These are phyloP conservation scores for Neoscytalidium dimidiatum DNA, from an alignment of 2,329 filamentous ascomycete genomes.

Conservation along the genomic window DNA sequence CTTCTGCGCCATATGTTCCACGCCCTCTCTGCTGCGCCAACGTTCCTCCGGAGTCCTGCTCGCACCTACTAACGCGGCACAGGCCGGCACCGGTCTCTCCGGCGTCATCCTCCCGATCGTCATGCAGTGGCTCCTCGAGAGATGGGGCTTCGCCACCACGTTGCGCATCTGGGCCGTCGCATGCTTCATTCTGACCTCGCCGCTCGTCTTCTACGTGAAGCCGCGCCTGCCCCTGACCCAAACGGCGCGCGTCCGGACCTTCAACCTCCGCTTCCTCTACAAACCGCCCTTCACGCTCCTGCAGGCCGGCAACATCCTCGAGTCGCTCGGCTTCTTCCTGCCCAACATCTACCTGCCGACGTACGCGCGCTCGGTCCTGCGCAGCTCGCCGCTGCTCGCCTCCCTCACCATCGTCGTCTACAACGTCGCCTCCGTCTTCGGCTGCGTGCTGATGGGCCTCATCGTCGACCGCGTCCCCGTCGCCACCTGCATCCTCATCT, in stretches of 20 bases:
- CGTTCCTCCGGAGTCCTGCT: background rate
- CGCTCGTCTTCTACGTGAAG: constrained; percentile 36
- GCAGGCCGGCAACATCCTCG: constrained; percentile 37
- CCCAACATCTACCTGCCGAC: constrained; percentile 42
- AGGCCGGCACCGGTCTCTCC: constrained; percentile 39
- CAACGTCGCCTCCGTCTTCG: constrained; percentile 38
- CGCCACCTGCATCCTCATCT: constrained; percentile 45
- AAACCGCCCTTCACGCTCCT: constrained; percentile 34
- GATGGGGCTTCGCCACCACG: constrained; percentile 44
- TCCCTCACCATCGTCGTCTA: constrained; percentile 38
- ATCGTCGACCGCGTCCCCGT: constrained; percentile 45
- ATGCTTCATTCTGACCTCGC: constrained; percentile 32
- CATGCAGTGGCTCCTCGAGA: constrained; percentile 40
- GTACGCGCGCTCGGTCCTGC: constrained; percentile 31
- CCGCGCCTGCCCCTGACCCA: constrained; percentile 33
- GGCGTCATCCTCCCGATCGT: constrained; percentile 48
- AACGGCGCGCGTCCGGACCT: constrained; percentile 24
- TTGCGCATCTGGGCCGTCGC: constrained; percentile 41
- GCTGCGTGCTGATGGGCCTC: constrained; percentile 38
- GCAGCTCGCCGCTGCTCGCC: constrained; percentile 25
- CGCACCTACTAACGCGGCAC: background rate
- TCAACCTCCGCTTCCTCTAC: constrained; percentile 34
- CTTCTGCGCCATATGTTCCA: background rate
- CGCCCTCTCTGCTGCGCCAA: constrained; percentile 28
- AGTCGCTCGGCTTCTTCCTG: constrained; percentile 43